phyloP scores from a whole-genome alignment of 148 eudicot species.

The Rhododendron molle region DNA sequence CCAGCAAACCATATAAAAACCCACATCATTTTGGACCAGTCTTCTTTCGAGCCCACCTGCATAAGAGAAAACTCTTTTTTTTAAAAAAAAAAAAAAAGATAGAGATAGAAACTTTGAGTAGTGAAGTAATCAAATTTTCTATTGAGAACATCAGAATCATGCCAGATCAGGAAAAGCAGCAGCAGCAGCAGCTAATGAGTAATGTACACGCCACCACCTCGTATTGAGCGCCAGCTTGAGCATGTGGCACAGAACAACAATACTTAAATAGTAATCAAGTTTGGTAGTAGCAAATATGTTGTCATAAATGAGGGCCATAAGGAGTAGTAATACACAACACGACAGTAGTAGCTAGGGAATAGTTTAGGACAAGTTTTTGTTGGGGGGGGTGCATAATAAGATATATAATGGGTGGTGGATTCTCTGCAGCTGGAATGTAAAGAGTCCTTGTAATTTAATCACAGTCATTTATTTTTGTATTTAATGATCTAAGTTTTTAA shows the following conservation, averaged over 20 bases:
- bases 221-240: not conserved
- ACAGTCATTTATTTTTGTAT: too few relatives aligned
- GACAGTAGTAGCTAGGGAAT: not conserved
- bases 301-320: not conserved
- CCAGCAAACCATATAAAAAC: too few relatives aligned
- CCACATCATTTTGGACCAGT: too few relatives aligned
- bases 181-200: not conserved
- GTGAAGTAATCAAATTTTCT: not conserved
- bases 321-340: not conserved
- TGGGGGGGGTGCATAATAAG: not conserved
- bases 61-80: too few relatives aligned
- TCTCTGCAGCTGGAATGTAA: too few relatives aligned
- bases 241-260: not conserved
- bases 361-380: not conserved
- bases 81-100: too few relatives aligned
- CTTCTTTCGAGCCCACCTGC: too few relatives aligned
- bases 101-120: too few relatives aligned
- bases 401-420: too few relatives aligned
- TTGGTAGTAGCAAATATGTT: not conserved
- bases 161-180: not conserved
- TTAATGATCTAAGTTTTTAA: rapidly evolving
- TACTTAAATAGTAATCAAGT: too few relatives aligned
- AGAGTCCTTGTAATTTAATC: too few relatives aligned
- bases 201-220: not conserved
- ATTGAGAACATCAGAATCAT: not conserved